A percentile compares a stretch with the other conserved stretches of the same genome.
These are phyloP conservation scores for Parietaria judaica DNA, from an alignment of 306 rosid species.

Conservation along the genomic window DNA sequence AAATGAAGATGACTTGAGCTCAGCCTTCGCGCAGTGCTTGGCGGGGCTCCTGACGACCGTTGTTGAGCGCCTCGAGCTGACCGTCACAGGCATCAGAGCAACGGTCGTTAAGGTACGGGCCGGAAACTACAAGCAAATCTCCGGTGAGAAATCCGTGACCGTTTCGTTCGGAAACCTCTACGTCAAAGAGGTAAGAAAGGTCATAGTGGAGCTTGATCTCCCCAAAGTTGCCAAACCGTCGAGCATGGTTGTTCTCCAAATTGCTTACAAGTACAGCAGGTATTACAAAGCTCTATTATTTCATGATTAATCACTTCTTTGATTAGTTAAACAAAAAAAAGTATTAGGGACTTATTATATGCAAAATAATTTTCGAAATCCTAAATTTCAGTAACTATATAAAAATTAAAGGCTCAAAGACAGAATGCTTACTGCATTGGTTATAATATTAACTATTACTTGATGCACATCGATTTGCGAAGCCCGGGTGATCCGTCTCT, in stretches of 20 bases:
- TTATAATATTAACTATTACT: background rate
- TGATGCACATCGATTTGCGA: background rate
- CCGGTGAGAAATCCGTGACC: background rate
- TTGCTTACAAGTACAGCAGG: slow-evolving; percentile 1
- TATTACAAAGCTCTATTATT: no score
- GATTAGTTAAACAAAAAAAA: no score
- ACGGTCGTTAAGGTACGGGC: background rate
- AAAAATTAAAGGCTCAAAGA: background rate
- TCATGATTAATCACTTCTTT: no score
- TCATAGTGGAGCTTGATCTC: slow-evolving; percentile 2
- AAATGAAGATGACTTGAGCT: background rate
- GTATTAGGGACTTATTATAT: background rate
- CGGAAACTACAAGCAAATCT: slow-evolving; percentile 4
- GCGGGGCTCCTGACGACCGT: slow-evolving; percentile 29
- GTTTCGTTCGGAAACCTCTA: slow-evolving; percentile 5
- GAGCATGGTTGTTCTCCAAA: background rate
- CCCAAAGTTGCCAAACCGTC: background rate
- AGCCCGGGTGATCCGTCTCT: background rate
- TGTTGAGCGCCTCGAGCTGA: slow-evolving; percentile 23
- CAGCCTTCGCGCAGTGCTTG: slow-evolving; percentile 22
- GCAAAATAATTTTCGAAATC: background rate
- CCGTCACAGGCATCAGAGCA: background rate
- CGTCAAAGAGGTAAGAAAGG: background rate
- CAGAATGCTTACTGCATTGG: no score
- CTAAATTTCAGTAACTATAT: background rate